Evolutionary conservation across 75 land plant species (phyloP).

Genomic region (Cryptomeria japonica): DNA sequence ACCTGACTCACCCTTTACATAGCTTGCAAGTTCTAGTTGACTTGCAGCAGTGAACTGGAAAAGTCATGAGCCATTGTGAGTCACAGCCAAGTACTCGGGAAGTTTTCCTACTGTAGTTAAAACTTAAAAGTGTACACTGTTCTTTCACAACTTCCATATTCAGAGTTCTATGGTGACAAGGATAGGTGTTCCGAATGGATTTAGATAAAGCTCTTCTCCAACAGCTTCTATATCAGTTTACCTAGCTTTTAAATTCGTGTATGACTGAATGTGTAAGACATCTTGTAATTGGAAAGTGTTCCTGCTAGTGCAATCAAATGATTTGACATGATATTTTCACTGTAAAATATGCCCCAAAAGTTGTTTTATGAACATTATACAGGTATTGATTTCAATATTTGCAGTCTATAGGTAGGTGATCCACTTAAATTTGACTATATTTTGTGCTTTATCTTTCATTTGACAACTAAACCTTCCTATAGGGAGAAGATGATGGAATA

Average conservation of each 20-base stretch:
- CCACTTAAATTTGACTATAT: background rate
- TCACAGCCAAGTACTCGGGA: too few species aligned
- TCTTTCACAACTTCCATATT: background rate
- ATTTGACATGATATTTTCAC: background rate
- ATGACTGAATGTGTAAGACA: background rate
- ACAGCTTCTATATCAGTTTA: background rate
- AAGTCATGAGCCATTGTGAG: too few species aligned
- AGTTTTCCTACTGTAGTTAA: background rate
- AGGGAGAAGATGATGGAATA: constrained; percentile 6
- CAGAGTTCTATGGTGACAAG: background rate
- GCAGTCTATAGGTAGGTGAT: background rate
- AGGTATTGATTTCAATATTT: background rate
- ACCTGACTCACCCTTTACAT: too few species aligned
- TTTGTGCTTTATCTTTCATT: background rate
- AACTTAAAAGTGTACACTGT: background rate
- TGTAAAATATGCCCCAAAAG: background rate
- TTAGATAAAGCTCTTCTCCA: background rate
- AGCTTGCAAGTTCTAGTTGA: too few species aligned
- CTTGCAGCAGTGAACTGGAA: too few species aligned
- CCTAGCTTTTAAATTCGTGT: background rate
- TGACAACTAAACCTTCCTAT: background rate
- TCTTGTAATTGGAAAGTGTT: background rate
- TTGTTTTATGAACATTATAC: background rate
- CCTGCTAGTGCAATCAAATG: background rate
- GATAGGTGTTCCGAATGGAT: background rate